Base-by-base conservation (phyloP, 2,329 filamentous ascomycete genomes). In the Arthroderma sp. region DNA sequence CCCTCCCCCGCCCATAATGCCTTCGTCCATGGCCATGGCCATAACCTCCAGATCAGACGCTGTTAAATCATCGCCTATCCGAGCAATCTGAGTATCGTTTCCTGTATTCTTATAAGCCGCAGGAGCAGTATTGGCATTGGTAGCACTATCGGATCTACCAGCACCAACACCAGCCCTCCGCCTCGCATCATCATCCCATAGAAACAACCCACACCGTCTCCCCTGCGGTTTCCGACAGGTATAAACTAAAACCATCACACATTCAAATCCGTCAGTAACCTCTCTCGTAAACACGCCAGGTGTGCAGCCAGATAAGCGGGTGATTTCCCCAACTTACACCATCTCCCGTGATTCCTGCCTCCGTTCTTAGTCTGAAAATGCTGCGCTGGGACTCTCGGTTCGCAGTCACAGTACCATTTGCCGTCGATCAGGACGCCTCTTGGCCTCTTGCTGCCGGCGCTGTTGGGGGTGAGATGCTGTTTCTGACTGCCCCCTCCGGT, bases 181-280 rank as follows among this genome's bases (percentile, higher is more conserved):
- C 50, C 72, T 67, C 9, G 77, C 77, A 44, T 78, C 73, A 44
- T 72, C 68, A 9, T 72, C 68, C 77, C 76, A 81, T 0, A 80
- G 64, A 46, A 80, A 81, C 63, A 80, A 80, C 4, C 63, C 65
- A 54, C 77, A 81, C 36, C 68, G 62, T 38, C 68, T 61, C 2
- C 61, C 54, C 43, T 66, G 61, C 31, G 63, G 60, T 52, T 69
- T 68, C 51, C 77, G 73, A 53, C 77, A 81, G 3, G 70, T 73
- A 51, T 76, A 78, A 58, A 80, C 67, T 69, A 43, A 33, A 7
- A 7, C 29, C 6, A 5, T 29, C 27, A 15, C 22, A 6, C 3
- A 11, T 11, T 22, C 34, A 28, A 29, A 3, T 30, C 7, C 29
- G 47, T 27, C 15, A 11, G 38, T 50, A 47, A 3, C 3, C 15